Conservation (phyloP, 2,329 filamentous ascomycete species). For the Neonectria hederae region DNA sequence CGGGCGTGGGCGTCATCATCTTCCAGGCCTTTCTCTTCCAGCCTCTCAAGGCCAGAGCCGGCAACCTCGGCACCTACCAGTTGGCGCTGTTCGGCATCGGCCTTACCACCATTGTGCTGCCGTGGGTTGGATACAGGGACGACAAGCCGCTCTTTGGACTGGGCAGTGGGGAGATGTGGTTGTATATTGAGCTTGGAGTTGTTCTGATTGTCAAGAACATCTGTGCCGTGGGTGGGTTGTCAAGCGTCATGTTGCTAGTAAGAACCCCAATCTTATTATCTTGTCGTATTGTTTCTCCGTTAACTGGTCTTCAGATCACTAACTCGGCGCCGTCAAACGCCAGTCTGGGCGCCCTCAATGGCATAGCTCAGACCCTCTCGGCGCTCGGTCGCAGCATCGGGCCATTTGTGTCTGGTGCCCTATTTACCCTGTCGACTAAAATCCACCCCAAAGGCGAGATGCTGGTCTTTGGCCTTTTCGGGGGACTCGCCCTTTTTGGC, state of each 20-base stretch:
- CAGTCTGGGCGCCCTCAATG: constrained; percentile 89
- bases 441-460: constrained; percentile 84
- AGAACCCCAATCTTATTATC: constrained; percentile 44
- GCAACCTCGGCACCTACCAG: constrained; percentile 87
- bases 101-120: constrained; percentile 85
- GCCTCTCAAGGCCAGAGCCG: constrained; percentile 78
- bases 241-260: constrained; percentile 87
- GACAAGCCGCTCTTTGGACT: constrained; percentile 64
- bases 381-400: constrained; percentile 89
- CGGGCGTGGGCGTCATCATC: constrained; percentile 84
- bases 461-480: constrained; percentile 88
- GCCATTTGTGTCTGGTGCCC: constrained; percentile 84
- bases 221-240: constrained; percentile 87
- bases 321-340: constrained; percentile 90
- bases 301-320: constrained; percentile 71
- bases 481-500: constrained; percentile 80
- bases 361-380: constrained; percentile 91
- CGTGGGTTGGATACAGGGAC: constrained; percentile 84
- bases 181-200: constrained; percentile 83
- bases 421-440: constrained; percentile 82
- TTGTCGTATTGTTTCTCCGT: not conserved
- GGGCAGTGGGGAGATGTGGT: constrained; percentile 70
- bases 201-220: constrained; percentile 90
- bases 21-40: constrained; percentile 92
- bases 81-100: constrained; percentile 82